Evolutionary conservation across 768 basidiomycete genomes (phyloP).

Genomic region (Tylopilus vinaceipallidus): DNA sequence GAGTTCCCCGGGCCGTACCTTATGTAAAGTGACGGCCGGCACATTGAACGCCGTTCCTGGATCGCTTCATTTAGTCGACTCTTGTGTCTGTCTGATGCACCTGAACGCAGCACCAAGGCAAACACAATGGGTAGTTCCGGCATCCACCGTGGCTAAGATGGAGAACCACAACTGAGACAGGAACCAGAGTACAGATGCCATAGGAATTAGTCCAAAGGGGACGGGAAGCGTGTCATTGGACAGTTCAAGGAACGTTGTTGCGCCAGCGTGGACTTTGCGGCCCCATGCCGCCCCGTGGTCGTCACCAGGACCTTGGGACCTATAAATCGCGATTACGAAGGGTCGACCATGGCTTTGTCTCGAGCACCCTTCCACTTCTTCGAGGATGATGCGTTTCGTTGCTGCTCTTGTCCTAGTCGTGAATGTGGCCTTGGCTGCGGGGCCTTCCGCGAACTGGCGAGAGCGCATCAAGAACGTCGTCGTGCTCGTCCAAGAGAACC

Average conservation of each 20-base stretch:
- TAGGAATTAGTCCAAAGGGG: neutral
- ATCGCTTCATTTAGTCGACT: no score
- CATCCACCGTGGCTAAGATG: no score
- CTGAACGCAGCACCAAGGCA: no score
- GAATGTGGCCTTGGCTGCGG: neutral
- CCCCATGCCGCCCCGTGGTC: no score
- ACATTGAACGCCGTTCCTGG: no score
- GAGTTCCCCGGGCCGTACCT: no score
- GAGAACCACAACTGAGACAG: no score
- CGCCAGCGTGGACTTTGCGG: neutral
- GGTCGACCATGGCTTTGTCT: neutral
- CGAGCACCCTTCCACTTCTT: neutral
- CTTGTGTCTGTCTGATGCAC: no score
- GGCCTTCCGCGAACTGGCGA: constrained; percentile 16
- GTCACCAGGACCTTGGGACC: neutral
- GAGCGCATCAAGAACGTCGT: constrained; percentile 27
- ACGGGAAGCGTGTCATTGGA: constrained; percentile 7
- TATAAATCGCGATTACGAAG: constrained; percentile 10
- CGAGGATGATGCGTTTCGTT: constrained; percentile 12
- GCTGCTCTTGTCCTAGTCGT: constrained; percentile 5
- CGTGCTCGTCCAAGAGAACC: constrained; percentile 28
- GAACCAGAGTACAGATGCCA: no score
- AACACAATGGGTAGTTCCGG: no score
- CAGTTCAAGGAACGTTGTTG: constrained; percentile 14
- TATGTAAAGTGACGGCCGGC: no score